Evolutionary conservation across 2,329 filamentous ascomycete genomes (phyloP).

Genomic region (Fusarium veterinarium): DNA sequence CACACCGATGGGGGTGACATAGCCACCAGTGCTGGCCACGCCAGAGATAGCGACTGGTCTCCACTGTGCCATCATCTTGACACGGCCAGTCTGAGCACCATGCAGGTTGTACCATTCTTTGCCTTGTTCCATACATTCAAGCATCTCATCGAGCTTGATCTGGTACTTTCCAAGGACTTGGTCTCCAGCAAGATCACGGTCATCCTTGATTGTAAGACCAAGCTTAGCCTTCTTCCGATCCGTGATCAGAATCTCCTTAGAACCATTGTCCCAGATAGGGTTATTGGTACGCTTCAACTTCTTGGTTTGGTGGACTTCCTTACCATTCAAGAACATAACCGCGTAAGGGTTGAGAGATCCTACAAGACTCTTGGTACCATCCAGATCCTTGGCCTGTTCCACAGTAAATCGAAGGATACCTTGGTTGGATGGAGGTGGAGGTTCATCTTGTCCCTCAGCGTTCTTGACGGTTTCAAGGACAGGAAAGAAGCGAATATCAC

Average conservation of each 20-base stretch:
- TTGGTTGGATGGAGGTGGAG: constrained; percentile 88
- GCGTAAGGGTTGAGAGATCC: constrained; percentile 94
- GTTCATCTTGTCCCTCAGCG: constrained; percentile 80
- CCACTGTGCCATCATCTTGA: constrained; percentile 93
- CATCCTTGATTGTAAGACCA: constrained; percentile 94
- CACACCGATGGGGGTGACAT: constrained; percentile 92
- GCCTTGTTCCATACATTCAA: constrained; percentile 89
- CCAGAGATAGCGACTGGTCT: constrained; percentile 91
- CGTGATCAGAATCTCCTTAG: constrained; percentile 94
- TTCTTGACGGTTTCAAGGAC: constrained; percentile 79
- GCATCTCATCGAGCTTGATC: constrained; percentile 93
- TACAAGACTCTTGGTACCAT: constrained; percentile 90
- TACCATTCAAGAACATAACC: constrained; percentile 87
- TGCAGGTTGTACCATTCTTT: constrained; percentile 96
- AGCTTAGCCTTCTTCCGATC: constrained; percentile 91
- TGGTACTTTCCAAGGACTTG: constrained; percentile 92
- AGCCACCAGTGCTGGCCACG: constrained; percentile 83
- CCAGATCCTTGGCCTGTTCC: constrained; percentile 96
- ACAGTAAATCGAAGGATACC: constrained; percentile 94
- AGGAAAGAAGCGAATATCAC: constrained; percentile 94
- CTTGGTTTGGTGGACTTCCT: constrained; percentile 88
- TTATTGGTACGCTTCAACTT: constrained; percentile 98
- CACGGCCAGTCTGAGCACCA: constrained; percentile 83
- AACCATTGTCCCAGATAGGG: constrained; percentile 93
- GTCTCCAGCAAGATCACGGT: constrained; percentile 85